Conservation (phyloP, 1,139 yeast species). For the Protomyces arabidopsidicola region DNA sequence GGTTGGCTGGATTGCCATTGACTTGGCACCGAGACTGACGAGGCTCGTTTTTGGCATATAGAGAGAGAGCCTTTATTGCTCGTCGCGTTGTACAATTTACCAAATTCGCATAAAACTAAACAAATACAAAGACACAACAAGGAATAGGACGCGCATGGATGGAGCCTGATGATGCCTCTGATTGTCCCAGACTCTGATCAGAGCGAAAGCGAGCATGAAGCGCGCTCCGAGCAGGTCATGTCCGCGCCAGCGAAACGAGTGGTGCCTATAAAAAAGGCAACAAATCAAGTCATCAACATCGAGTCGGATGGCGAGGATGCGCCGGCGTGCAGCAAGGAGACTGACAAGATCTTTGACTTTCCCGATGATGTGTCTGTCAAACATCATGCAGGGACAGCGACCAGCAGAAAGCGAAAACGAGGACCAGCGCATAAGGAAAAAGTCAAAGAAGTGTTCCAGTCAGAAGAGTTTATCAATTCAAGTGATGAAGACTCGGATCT, state of each 20-base stretch:
- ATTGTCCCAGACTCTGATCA: neutral
- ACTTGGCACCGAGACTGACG: constrained; percentile 16
- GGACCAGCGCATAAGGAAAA: neutral
- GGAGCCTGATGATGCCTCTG: neutral
- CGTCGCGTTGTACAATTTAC: neutral
- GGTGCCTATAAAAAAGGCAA: neutral
- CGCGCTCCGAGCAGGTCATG: neutral
- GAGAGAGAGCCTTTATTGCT: neutral
- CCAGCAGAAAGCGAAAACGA: neutral
- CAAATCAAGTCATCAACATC: neutral
- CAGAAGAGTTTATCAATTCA: neutral
- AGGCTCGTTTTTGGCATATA: constrained; percentile 10
- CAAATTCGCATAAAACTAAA: neutral
- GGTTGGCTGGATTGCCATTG: constrained; percentile 45
- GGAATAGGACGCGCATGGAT: neutral
- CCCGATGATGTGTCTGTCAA: neutral
- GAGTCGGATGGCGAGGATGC: neutral
- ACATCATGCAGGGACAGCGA: neutral
- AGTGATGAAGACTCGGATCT: neutral
- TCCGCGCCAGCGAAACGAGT: neutral
- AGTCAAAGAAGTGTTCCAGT: neutral
- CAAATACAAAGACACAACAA: neutral
- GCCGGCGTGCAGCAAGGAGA: neutral
- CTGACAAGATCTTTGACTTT: neutral
- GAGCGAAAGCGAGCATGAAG: neutral